Base-by-base conservation (phyloP, 768 basidiomycete genomes). In the Boletus rubescentipes region DNA sequence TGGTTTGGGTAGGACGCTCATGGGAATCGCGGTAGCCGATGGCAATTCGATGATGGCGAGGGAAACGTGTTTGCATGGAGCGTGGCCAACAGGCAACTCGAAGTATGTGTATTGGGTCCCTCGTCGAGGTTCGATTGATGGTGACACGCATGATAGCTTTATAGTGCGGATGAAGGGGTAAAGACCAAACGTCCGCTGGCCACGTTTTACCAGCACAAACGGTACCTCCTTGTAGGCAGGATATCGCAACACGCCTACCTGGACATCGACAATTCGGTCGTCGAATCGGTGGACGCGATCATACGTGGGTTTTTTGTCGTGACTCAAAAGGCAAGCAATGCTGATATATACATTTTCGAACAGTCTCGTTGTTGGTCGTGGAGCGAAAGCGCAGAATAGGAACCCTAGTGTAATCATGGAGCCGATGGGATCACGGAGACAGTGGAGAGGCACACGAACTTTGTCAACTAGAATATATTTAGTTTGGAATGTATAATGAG, bases 161-260 rank as follows among this genome's bases (percentile, higher is more conserved):
- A 54, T 29, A 57, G 47, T 15, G 41, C 64, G 9, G 66, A 67
- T 3, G 70, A 68, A n/a, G 69, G 46, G 43, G 61, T 1, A 51
- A 65, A 46, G 60, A 68, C 48, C 16, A 55, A 53, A 23, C 57
- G 62, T 21, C 67, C 73, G 2, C 60, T 77, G 12, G 77, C 67
- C 4, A 66, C 68, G 10, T 75, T 69, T 54, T 61, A 69, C 51
- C 64, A 54, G 39, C 67, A 75, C 57, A 71, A 66, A 53, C 68
- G 76, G 4, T 68, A 67, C 53, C 40, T 71, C 53, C 53, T 64
- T 35, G 62, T 77, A 4, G 64, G 73, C 12, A 61, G 63, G 46
- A 70, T 76, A 59, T 73, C 70, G 32, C 64, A 70, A 31, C 53
- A 68, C 10, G 73, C 74, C 34, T 73, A 70, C 52, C 41, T 76